These are phyloP conservation scores for Vigna trinervia DNA, from an alignment of 306 rosid genomes.

Conservation along the genomic window DNA sequence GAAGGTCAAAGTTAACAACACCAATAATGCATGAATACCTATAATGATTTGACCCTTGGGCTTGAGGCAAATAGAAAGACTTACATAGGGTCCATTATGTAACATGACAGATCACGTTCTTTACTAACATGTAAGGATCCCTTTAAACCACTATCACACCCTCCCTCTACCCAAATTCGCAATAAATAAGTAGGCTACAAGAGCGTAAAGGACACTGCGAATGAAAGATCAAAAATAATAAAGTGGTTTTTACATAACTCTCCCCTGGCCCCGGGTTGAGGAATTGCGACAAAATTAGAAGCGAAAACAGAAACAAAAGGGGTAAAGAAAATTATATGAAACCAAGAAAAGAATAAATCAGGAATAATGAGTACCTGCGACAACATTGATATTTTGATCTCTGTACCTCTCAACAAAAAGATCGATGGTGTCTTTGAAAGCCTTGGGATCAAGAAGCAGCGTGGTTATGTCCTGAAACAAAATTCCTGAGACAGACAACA, in stretches of 20 bases:
- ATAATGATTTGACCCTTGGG: not conserved
- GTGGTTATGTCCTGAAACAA: slow-evolving; percentile 97
- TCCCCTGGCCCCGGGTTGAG: not conserved
- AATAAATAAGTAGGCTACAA: not conserved
- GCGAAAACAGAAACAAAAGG: not conserved
- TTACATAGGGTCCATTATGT: not conserved
- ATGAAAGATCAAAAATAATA: not conserved
- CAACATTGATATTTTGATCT: slow-evolving; percentile 81
- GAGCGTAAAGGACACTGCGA: slow-evolving; percentile 3
- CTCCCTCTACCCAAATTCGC: slow-evolving; percentile 2
- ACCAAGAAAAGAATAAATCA: slow-evolving; percentile 1
- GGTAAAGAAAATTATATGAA: not conserved
- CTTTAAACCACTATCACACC: slow-evolving; percentile 16
- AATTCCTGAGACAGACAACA: slow-evolving; percentile 65
- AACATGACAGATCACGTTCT: not conserved
- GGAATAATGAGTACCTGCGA: slow-evolving; percentile 69
- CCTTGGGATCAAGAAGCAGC: slow-evolving; percentile 86
- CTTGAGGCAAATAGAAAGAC: too few species aligned
- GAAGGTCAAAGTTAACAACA: not conserved
- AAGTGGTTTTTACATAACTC: slow-evolving; percentile 1
- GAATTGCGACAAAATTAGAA: not conserved
- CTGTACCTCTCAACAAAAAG: slow-evolving; percentile 95
- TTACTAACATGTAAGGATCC: not conserved
- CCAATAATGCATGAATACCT: too few species aligned
- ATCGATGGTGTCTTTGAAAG: slow-evolving; percentile 92